Evolutionary conservation across 345 rosid genomes (phyloP).

Genomic region (Gossypium herbaceum): DNA sequence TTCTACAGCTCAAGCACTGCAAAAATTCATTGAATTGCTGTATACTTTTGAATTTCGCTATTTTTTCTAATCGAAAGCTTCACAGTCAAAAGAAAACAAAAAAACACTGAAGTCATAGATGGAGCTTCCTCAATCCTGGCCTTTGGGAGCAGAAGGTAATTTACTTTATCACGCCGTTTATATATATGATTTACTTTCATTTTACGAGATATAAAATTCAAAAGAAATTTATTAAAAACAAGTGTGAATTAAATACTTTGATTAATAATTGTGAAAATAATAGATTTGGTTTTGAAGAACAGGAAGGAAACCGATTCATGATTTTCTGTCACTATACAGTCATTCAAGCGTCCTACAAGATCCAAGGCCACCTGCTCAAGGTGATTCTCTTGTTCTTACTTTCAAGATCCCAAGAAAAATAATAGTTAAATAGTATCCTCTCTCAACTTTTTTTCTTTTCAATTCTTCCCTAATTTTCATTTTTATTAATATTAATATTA

Average conservation of each 20-base stretch:
- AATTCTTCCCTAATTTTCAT: background rate
- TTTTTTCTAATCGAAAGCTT: slow-evolving; percentile 8
- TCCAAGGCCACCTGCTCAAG: slow-evolving; percentile 77
- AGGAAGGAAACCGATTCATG: slow-evolving; percentile 88
- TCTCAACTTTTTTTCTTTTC: background rate
- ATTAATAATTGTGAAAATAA: background rate
- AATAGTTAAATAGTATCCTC: background rate
- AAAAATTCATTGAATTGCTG: slow-evolving; percentile 11
- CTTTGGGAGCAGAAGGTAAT: slow-evolving; percentile 69
- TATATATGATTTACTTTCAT: background rate
- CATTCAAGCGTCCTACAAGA: slow-evolving; percentile 73
- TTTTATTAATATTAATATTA: no score
- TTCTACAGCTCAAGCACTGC: background rate
- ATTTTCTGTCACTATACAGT: slow-evolving; percentile 84
- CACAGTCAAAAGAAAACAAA: background rate
- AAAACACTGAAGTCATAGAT: slow-evolving; percentile 25
- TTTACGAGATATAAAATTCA: background rate
- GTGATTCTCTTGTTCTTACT: slow-evolving; percentile 31
- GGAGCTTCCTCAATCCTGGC: slow-evolving; percentile 87
- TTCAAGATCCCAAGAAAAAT: slow-evolving; percentile 11
- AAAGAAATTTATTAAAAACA: background rate
- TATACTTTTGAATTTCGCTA: slow-evolving; percentile 5
- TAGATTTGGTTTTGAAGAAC: slow-evolving; percentile 12
- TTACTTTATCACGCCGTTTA: background rate
- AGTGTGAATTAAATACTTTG: background rate